phyloP scores from a whole-genome alignment of 2,329 filamentous ascomycete species.

The Fusarium clavum region DNA sequence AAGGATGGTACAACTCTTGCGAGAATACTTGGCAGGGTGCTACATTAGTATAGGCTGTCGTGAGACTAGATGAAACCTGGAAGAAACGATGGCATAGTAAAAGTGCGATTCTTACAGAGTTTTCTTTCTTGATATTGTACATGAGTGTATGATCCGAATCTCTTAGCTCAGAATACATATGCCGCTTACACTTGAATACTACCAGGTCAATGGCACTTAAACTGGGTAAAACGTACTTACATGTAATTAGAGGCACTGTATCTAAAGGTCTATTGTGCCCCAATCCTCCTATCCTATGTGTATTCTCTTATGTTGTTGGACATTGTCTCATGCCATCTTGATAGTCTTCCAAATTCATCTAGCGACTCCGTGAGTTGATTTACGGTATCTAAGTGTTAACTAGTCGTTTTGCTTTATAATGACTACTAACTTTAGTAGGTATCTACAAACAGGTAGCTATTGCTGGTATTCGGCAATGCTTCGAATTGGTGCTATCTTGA shows the following conservation, averaged over 20 bases:
- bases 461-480: background rate
- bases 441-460: background rate
- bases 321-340: background rate
- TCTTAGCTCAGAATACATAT: background rate
- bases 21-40: slow-evolving; percentile 18
- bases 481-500: background rate
- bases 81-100: slow-evolving; percentile 14
- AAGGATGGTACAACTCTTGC: background rate
- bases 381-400: background rate
- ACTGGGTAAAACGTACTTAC: background rate
- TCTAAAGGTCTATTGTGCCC: background rate
- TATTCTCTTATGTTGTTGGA: background rate
- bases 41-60: slow-evolving; percentile 3
- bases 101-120: slow-evolving; percentile 3
- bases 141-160: background rate
- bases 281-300: background rate
- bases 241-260: background rate
- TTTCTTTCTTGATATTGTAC: background rate
- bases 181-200: background rate
- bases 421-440: background rate
- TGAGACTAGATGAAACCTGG: slow-evolving; percentile 20
- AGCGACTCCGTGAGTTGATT: background rate
- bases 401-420: background rate
- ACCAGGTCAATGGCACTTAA: background rate
- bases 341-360: too few relatives aligned